These are phyloP conservation scores for Sporothrix mexicana DNA, from an alignment of 2,329 filamentous ascomycete genomes.

Conservation along the genomic window DNA sequence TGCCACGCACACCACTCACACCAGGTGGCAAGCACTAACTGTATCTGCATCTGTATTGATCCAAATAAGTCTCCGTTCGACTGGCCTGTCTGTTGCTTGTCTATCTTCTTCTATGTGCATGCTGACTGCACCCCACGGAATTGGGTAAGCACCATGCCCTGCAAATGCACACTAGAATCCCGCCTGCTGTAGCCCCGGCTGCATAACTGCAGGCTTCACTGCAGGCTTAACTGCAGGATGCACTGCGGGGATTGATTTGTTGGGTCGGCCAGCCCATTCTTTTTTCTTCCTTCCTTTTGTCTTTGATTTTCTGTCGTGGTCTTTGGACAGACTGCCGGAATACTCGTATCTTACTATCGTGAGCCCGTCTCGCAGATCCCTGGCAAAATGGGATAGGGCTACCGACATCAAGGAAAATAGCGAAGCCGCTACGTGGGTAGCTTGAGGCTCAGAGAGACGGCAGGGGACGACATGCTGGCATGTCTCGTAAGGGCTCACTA, in stretches of 20 bases:
- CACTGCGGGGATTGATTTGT: constrained; percentile 27
- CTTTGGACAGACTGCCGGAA: not conserved
- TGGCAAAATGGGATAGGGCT: constrained; percentile 19
- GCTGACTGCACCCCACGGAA: not conserved
- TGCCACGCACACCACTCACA: constrained; percentile 11
- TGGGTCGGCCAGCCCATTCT: not conserved
- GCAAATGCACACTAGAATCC: not conserved
- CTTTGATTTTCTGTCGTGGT: not conserved
- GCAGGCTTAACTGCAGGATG: not conserved
- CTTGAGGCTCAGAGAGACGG: not conserved
- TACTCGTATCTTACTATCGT: constrained; percentile 9
- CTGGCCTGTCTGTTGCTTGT: not conserved
- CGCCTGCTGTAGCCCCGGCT: not conserved
- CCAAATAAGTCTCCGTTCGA: not conserved
- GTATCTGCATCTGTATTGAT: no score
- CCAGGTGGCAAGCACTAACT: not conserved
- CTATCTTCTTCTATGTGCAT: no score
- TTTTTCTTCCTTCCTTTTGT: not conserved
- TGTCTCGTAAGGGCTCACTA: not conserved
- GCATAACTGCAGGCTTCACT: not conserved
- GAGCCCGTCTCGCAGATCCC: constrained; percentile 1
- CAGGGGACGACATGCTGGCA: constrained; percentile 5
- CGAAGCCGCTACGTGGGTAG: constrained; percentile 19
- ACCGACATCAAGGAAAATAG: constrained; percentile 22
- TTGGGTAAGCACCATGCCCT: not conserved